Conservation (phyloP, 768 basidiomycete species). For the Rhizopogon rudus region DNA sequence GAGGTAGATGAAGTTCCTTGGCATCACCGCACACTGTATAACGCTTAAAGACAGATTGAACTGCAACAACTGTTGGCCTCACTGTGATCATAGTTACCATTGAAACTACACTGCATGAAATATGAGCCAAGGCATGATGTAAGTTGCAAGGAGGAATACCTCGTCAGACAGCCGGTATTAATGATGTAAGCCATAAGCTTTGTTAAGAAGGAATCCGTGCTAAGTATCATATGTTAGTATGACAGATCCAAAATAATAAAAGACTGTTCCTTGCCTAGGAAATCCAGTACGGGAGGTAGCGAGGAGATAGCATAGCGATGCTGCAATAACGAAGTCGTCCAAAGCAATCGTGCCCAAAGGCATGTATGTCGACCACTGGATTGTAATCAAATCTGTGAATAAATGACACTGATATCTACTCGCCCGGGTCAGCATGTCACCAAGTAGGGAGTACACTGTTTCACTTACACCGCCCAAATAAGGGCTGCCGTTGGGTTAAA, state of each 20-base stretch:
- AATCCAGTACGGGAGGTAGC: background rate
- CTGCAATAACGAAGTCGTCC: background rate
- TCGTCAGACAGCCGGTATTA: background rate
- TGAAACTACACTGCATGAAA: background rate
- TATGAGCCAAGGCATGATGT: background rate
- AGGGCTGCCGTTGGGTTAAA: background rate
- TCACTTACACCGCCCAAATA: background rate
- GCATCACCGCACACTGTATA: background rate
- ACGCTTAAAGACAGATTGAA: background rate
- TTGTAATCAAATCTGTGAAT: background rate
- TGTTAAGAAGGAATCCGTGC: background rate
- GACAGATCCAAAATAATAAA: background rate
- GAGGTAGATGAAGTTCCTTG: background rate
- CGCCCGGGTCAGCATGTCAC: too few species aligned
- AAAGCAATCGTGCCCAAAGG: background rate
- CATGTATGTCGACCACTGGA: background rate
- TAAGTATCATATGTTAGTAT: background rate
- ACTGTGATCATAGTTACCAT: background rate
- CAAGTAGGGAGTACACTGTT: too few species aligned
- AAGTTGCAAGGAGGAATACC: background rate
- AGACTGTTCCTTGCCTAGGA: background rate
- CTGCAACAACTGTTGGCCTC: background rate
- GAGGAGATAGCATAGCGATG: background rate
- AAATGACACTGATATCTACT: background rate
- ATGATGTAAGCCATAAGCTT: background rate